phyloP scores from a whole-genome alignment of 495 filamentous ascomycete species.

The Tuber calosporum region DNA sequence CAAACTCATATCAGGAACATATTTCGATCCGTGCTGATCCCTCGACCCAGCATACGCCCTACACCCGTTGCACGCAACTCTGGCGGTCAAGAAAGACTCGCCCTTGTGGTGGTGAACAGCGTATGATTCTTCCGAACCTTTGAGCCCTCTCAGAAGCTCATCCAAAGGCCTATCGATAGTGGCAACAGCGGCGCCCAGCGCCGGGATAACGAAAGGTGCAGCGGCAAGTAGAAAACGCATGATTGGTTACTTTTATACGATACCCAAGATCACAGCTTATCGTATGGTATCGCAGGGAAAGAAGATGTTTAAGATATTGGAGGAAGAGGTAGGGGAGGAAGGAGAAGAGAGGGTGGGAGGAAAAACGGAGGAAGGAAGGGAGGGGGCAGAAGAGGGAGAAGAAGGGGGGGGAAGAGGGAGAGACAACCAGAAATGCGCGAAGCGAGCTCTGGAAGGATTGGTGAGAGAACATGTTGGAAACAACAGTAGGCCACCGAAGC shows the following conservation, averaged over 20 bases:
- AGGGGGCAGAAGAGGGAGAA: background rate
- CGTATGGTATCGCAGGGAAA: background rate
- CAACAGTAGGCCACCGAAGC: background rate
- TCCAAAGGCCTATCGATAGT: background rate
- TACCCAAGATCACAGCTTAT: background rate
- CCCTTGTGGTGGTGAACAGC: background rate
- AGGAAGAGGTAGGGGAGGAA: background rate
- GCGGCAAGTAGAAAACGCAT: conserved; percentile 11
- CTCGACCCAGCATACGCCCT: background rate
- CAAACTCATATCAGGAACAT: conserved; percentile 10
- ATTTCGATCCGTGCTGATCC: background rate
- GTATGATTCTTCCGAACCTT: background rate
- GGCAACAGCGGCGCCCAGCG: conserved; percentile 20
- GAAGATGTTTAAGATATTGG: background rate
- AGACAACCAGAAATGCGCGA: background rate
- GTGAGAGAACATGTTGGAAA: background rate
- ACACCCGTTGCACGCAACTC: conserved; percentile 1
- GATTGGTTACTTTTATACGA: background rate
- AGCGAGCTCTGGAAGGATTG: background rate
- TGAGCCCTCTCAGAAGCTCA: background rate
- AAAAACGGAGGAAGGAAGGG: conserved; percentile 1
- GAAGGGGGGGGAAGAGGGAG: background rate
- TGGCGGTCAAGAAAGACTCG: conserved; percentile 1
- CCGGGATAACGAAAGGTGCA: conserved; percentile 23
- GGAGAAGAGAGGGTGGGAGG: background rate